Evolutionary conservation across 2,329 filamentous ascomycete species (phyloP).

Genomic region (Microthyrium microscopicum): DNA sequence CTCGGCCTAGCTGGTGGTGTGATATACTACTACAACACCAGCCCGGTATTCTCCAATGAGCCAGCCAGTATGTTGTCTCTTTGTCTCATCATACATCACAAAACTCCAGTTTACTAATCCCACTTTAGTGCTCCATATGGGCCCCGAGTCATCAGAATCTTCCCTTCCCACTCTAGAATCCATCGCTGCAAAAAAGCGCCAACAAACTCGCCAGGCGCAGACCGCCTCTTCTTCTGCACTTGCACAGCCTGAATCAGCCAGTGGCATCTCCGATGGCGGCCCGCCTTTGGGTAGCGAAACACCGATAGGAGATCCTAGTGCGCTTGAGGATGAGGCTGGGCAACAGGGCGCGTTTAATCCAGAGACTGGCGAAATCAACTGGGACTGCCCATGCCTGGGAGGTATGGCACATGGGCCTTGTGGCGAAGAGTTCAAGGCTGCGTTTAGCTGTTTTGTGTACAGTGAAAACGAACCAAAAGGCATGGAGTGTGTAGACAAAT

Average conservation of each 20-base stretch:
- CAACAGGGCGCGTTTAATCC: constrained; percentile 93
- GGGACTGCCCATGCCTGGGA: constrained; percentile 94
- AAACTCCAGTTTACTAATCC: not conserved
- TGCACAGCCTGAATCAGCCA: constrained; percentile 1
- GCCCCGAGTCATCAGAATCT: constrained; percentile 23
- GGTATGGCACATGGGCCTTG: constrained; percentile 96
- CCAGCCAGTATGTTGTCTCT: constrained; percentile 7
- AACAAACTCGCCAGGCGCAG: not conserved
- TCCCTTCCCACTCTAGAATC: constrained; percentile 21
- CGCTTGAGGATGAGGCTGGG: constrained; percentile 62
- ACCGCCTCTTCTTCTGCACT: not conserved
- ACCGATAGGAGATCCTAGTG: constrained; percentile 27
- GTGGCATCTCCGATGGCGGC: constrained; percentile 10
- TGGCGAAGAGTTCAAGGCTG: constrained; percentile 84
- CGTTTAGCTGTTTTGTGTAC: constrained; percentile 98
- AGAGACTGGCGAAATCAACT: constrained; percentile 98
- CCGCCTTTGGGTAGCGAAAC: constrained; percentile 3
- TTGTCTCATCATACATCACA: constrained; percentile 1
- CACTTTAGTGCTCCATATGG: not conserved
- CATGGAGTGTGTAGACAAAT: constrained; percentile 93
- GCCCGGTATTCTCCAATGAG: constrained; percentile 71
- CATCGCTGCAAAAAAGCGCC: constrained; percentile 15
- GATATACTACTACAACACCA: constrained; percentile 92
- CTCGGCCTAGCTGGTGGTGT: constrained; percentile 60
- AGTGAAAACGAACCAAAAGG: constrained; percentile 91